Base-by-base conservation (phyloP, 345 rosid species). In the Boechera retrofracta region DNA sequence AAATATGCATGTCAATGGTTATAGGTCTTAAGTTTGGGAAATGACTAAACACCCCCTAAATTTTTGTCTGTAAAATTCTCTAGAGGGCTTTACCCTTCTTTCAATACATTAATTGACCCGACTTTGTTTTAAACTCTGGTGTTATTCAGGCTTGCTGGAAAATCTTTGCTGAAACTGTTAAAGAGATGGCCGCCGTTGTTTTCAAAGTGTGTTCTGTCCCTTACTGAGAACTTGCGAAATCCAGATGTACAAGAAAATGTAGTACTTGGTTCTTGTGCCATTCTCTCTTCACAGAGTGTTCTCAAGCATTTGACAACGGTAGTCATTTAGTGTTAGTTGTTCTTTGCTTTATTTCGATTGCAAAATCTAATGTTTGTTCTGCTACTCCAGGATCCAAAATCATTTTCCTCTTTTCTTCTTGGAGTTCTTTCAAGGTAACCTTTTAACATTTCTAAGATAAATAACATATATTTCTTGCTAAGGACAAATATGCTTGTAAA, bases 151-250 rank as follows among this genome's bases (percentile, higher is more conserved):
- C 91, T 89, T 83, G 99, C 99, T 83, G 96, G 94, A 81, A 92
- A 91, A 78, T 84, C 98, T 68, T 86, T 95, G 77, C 81, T 88
- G 79, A 95, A 92, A 88, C 80, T 95, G 79, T 81, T 95, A 59
- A 95, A 95, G 87, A 92, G 96, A 82, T 95, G 99, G 99, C 97
- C 99, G 49, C 77, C 86, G 42, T 82, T 89, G 86, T 89, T 89
- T 70, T 88, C 98, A 54, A 89, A 95, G 81, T 95, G 97, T 82
- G 91, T 92, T 68, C 77, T 87, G 42, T 83, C 88, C 65, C 92
- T 92, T 67, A 72, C 87, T 71, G 86, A 79, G 75, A 91, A 89
- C 79, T 85, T 95, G 76, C 83, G 74, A 77, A 88, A 83, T 69
- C 85, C 89, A 11, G 84, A 42, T 66, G 70, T 95, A 36, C 88